Conservation (phyloP, 2,329 filamentous ascomycete genomes). For the Lachnellula suecica region DNA sequence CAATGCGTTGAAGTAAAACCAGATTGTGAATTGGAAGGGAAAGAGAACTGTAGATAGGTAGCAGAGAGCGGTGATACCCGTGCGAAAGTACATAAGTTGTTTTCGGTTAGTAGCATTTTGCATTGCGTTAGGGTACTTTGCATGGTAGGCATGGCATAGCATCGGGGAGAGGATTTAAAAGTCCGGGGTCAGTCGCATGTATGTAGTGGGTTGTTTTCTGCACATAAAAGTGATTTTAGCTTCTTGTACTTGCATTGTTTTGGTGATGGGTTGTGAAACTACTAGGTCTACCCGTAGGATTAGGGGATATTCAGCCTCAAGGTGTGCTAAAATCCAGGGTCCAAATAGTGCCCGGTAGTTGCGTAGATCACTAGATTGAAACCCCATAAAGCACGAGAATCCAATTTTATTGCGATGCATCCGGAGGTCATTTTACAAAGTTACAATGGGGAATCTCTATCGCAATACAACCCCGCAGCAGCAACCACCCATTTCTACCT, state of each 20-base stretch:
- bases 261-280: too few relatives aligned
- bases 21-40: neutral
- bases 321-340: neutral
- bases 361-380: neutral
- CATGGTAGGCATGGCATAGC: neutral
- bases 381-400: neutral
- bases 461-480: conserved; percentile 3
- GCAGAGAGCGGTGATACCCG: conserved; percentile 3
- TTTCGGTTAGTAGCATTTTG: too few relatives aligned
- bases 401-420: conserved; percentile 9
- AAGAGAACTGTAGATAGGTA: neutral
- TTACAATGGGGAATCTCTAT: conserved; percentile 17
- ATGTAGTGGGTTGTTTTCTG: neutral
- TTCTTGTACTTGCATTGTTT: too few relatives aligned
- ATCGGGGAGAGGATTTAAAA: neutral
- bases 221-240: too few relatives aligned
- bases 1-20: neutral
- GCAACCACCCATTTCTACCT: neutral
- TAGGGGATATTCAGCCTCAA: neutral
- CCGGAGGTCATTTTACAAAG: conserved; percentile 10
- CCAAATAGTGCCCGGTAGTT: neutral
- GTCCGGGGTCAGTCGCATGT: too few relatives aligned
- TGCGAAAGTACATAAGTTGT: neutral
- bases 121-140: neutral
- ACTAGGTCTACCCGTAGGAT: too few relatives aligned